These are phyloP conservation scores for Dujonia santamariae DNA, from an alignment of 1,139 yeast genomes.

Conservation along the genomic window DNA sequence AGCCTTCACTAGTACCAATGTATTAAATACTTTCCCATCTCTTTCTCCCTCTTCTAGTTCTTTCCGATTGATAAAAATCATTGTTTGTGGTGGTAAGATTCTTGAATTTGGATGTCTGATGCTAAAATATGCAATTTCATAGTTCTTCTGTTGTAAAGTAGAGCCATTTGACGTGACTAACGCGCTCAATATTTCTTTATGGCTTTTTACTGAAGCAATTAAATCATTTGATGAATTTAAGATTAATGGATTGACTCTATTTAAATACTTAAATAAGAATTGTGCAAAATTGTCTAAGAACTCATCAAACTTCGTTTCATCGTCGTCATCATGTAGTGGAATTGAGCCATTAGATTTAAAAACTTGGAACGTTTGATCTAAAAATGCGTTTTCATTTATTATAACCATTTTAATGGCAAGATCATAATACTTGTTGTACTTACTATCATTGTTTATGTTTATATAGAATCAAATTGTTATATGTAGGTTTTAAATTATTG, in stretches of 20 bases:
- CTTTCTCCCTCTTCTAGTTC: neutral
- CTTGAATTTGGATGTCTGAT: slow-evolving; percentile 9
- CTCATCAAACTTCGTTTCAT: slow-evolving; percentile 3
- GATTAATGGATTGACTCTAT: slow-evolving; percentile 4
- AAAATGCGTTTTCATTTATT: slow-evolving; percentile 5
- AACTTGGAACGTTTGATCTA: slow-evolving; percentile 18
- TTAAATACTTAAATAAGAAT: slow-evolving; percentile 8
- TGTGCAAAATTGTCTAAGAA: slow-evolving; percentile 12
- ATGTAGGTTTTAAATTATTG: no score
- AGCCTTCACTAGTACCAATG: slow-evolving; percentile 12
- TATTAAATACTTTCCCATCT: slow-evolving; percentile 8
- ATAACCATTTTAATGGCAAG: no score
- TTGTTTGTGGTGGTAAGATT: slow-evolving; percentile 11
- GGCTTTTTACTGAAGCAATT: slow-evolving; percentile 7
- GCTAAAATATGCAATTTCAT: slow-evolving; percentile 8
- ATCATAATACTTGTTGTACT: no score
- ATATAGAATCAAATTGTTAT: no score
- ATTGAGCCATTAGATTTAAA: slow-evolving; percentile 15
- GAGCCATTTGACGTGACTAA: slow-evolving; percentile 9
- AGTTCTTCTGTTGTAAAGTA: slow-evolving; percentile 3
- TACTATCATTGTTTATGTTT: no score
- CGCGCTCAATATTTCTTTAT: slow-evolving; percentile 12
- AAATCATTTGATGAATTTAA: slow-evolving; percentile 1
- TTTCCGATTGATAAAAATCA: slow-evolving; percentile 9
- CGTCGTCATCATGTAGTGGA: slow-evolving; percentile 7